phyloP scores from a whole-genome alignment of 2,329 filamentous ascomycete genomes.

The Cordyceps tenuipes region DNA sequence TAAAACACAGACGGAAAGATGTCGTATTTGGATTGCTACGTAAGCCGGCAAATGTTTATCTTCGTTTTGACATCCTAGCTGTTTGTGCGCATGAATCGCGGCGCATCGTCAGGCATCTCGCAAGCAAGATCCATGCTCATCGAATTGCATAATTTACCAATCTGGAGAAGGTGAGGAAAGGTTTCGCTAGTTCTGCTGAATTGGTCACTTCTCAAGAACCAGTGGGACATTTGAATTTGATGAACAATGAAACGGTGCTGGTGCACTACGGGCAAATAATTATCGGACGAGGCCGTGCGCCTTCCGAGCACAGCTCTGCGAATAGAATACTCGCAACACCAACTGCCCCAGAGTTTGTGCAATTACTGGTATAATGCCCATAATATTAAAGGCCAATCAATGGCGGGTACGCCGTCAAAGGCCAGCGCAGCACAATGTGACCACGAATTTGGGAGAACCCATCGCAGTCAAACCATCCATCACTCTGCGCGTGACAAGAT shows the following conservation, averaged over 20 bases:
- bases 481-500: neutral
- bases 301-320: neutral
- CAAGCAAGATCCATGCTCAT: too few relatives aligned
- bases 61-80: too few relatives aligned
- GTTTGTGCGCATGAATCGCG: too few relatives aligned
- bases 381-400: neutral
- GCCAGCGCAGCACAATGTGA: neutral
- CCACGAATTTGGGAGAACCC: neutral
- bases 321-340: too few relatives aligned
- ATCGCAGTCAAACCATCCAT: neutral
- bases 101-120: too few relatives aligned
- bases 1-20: too few relatives aligned
- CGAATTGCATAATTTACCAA: too few relatives aligned
- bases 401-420: neutral
- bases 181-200: too few relatives aligned
- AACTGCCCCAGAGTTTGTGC: neutral
- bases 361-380: neutral
- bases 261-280: neutral
- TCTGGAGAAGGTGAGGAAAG: too few relatives aligned
- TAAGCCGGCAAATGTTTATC: too few relatives aligned
- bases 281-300: constrained; percentile 6
- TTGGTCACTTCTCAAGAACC: too few relatives aligned
- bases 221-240: neutral
- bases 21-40: too few relatives aligned
- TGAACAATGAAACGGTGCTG: constrained; percentile 7